These are phyloP conservation scores for Candida ortonii DNA, from an alignment of 805 yeast genomes.

Conservation along the genomic window DNA sequence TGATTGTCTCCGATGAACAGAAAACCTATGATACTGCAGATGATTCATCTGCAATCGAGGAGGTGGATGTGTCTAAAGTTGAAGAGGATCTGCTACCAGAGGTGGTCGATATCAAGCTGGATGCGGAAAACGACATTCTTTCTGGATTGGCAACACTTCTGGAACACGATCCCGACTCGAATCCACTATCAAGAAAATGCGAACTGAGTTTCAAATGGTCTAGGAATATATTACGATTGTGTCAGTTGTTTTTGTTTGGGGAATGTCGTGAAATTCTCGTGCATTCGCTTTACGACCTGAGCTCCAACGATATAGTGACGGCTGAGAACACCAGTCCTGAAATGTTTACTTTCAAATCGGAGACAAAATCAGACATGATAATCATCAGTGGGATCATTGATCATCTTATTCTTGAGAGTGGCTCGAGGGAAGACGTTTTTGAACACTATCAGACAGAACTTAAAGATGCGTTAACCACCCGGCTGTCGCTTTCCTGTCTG, in stretches of 20 bases:
- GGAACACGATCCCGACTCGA: neutral
- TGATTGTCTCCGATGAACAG: no score
- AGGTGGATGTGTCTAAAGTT: neutral
- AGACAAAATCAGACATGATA: slow-evolving; percentile 30
- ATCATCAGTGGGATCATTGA: slow-evolving; percentile 67
- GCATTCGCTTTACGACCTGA: slow-evolving; percentile 47
- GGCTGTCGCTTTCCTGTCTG: slow-evolving; percentile 22
- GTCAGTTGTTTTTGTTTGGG: slow-evolving; percentile 42
- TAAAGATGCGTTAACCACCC: slow-evolving; percentile 4
- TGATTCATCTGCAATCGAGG: neutral
- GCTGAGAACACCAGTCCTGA: slow-evolving; percentile 2
- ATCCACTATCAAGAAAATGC: neutral
- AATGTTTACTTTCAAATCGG: neutral
- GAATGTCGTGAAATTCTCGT: slow-evolving; percentile 61
- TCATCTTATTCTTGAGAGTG: slow-evolving; percentile 35
- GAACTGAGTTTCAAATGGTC: slow-evolving; percentile 36
- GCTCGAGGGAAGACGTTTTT: slow-evolving; percentile 13
- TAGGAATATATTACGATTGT: slow-evolving; percentile 41
- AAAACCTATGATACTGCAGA: neutral
- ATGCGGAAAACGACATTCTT: neutral
- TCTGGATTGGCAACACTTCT: neutral
- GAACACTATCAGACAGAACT: slow-evolving; percentile 24
- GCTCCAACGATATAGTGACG: slow-evolving; percentile 12
- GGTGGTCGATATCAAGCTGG: slow-evolving; percentile 1
- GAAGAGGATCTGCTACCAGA: slow-evolving; percentile 1